Conservation (phyloP, 2,329 filamentous ascomycete genomes). For the Penicillium sp. region DNA sequence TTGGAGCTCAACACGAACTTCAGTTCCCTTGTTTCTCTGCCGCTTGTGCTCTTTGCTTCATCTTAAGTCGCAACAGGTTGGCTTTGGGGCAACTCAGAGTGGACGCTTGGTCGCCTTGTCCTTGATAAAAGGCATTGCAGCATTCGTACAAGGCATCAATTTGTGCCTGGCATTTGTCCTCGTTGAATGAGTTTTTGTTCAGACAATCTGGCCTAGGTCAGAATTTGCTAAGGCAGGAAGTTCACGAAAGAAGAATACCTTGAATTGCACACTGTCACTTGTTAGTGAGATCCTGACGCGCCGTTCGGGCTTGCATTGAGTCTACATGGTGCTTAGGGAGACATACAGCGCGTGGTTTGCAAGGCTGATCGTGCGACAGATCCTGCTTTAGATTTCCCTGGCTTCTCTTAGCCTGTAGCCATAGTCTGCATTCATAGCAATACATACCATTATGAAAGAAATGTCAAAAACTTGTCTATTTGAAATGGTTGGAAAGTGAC, state of each 20-base stretch:
- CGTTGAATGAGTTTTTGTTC: constrained; percentile 79
- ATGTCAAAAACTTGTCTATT: not conserved
- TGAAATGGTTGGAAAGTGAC: constrained; percentile 6
- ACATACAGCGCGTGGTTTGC: constrained; percentile 80
- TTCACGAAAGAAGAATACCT: constrained; percentile 54
- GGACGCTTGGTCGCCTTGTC: constrained; percentile 73
- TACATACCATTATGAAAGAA: constrained; percentile 13
- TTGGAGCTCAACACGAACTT: constrained; percentile 7
- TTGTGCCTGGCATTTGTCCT: constrained; percentile 75
- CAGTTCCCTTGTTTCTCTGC: constrained; percentile 10
- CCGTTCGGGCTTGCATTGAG: not conserved
- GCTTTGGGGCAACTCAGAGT: constrained; percentile 86
- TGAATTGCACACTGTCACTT: constrained; percentile 78
- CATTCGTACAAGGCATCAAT: constrained; percentile 91
- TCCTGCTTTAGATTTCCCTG: constrained; percentile 63
- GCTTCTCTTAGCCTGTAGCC: constrained; percentile 8
- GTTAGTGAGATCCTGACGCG: constrained; percentile 18
- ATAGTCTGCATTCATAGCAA: not conserved
- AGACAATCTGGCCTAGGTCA: constrained; percentile 67
- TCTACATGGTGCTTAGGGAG: not conserved
- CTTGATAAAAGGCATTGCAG: constrained; percentile 84
- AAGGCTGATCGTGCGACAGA: constrained; percentile 73
- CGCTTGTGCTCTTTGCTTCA: constrained; percentile 69
- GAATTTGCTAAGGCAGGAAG: not conserved
- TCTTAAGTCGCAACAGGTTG: constrained; percentile 75